Evolutionary conservation across 140 eudicot genomes (phyloP), one percentile per base, ranked within the genome.

Genomic region (Flaveria floridana): DNA sequence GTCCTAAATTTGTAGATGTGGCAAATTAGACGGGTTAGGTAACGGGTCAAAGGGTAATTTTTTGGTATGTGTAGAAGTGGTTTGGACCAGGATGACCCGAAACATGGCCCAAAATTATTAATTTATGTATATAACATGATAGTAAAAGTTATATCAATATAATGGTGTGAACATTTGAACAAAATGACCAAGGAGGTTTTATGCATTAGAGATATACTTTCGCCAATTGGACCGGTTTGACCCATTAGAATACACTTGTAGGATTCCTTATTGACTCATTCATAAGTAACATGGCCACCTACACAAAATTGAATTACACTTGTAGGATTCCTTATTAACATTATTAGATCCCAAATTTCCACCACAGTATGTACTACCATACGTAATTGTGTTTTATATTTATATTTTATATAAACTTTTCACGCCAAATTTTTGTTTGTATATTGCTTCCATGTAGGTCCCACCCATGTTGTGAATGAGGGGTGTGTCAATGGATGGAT

Each of bases 1-100:
- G 26, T 65, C 70, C 70, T 5, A 65, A 34, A 64, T 64, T 64
- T 34, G 47, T 61, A 61, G 21, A 53, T 26, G 68, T 62, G 46
- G 2, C 46, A 63, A 63, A 63, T 26, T 30, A 7, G 46, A 11
- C 6, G 11, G 12, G 62, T 56, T 56, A 8, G 63, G 63, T 56
- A 56, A 56, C 4, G 13, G 69, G 69, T 63, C 21, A 63, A 63
- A 63, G 7, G 20, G 21, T 13, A 30, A 63, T 63, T 2, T 34
- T 20, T 63, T 63, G 68, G 46, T 63, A 63, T 63, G 47, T 37
- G 25, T n/a, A 64, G 50, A 34, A 34, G 70, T 5, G 50, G 41
- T 34, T 34, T 34, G 41, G 25, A 20, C 37, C 25, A 0, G 48
- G 26, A 34, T 34, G 42, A 64, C 6, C 48, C 5, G 7, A 64